Base-by-base conservation (phyloP, 805 yeast genomes). In the Torulaspora indica region DNA sequence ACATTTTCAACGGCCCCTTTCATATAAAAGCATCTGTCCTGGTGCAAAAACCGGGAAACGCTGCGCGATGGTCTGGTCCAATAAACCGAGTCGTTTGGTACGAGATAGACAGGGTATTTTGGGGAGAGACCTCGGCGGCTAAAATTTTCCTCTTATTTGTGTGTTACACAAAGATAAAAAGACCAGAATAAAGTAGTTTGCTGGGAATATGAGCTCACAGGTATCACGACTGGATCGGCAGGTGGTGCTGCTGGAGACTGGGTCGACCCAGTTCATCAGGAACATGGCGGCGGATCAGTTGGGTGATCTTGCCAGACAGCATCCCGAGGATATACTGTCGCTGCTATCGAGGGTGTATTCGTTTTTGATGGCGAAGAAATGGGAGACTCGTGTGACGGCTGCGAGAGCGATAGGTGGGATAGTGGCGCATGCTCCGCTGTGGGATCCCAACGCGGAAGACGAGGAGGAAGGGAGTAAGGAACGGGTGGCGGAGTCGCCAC, bases 251-350 rank as follows among this genome's bases (percentile, higher is more conserved):
- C 70, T 93, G 52, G 98, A 95, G 67, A 87, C 97, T 1, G 98
- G 98, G 8, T 87, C 96, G 9, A 88, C 97, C 4, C 86, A 86
- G 31, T 85, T 88, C 61, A 93, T 93, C 35, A 77, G 98, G 53
- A 88, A 87, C 59, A 87, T 96, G 8, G 99, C 98, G 1, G 98
- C 98, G 2, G 96, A 91, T 58, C 99, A 93, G 67, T 73, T 93
- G 53, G 87, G 96, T 4, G 98, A 91, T 54, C 74, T 95, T 30
- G 97, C 96, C 22, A 85, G 85, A 63, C 84, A 85, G 34, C 98
- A 93, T 58, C 96, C 98, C 0, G 98, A 91, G 58, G 98, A 93
- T 57, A 78, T 86, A 15, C 73, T 88, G 42, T 83, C 83, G 46
- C 69, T 93, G 33, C 68, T 93, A 27, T 87, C 95, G 12, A 74